These are phyloP conservation scores for Peronosclerospora sorghi DNA, from an alignment of 352 stramenopile species.

Conservation along the genomic window DNA sequence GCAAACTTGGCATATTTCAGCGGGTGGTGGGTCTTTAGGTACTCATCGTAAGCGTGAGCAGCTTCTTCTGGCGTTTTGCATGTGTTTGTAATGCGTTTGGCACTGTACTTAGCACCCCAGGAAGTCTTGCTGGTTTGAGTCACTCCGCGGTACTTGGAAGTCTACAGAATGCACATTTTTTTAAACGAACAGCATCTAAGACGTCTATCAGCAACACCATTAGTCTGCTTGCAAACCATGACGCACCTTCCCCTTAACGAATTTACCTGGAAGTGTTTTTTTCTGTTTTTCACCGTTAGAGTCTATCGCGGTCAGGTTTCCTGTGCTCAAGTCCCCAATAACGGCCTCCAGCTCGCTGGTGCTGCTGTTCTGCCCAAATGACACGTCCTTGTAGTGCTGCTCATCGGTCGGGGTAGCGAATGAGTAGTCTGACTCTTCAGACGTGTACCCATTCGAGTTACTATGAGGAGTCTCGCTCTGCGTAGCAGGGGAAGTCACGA, in stretches of 20 bases:
- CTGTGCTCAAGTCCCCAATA: constrained; percentile 39
- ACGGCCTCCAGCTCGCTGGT: constrained; percentile 54
- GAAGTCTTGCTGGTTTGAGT: constrained; percentile 81
- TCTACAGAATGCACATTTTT: constrained; percentile 25
- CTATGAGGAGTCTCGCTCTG: constrained; percentile 44
- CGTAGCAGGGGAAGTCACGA: constrained; percentile 15
- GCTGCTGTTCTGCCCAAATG: constrained; percentile 44
- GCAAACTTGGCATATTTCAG: constrained; percentile 81
- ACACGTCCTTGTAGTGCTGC: constrained; percentile 69
- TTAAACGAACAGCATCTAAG: constrained; percentile 3
- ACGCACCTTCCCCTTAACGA: constrained; percentile 71
- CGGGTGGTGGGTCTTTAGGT: constrained; percentile 70
- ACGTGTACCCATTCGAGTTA: constrained; percentile 69
- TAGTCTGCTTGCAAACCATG: background rate
- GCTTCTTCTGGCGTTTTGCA: constrained; percentile 83
- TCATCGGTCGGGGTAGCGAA: constrained; percentile 51
- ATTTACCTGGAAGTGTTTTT: constrained; percentile 55
- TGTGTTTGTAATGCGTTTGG: constrained; percentile 82
- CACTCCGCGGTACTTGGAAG: constrained; percentile 80
- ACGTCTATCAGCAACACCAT: background rate
- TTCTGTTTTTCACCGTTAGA: constrained; percentile 13
- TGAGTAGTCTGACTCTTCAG: constrained; percentile 78
- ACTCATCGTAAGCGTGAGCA: constrained; percentile 70
- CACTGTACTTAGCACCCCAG: constrained; percentile 83
- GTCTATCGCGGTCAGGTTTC: constrained; percentile 32